Percentiles rank a stretch among this genome's conserved stretches.
Evolutionary conservation across 1,284 basidiomycete genomes (phyloP).

Genomic region (Moesziomyces sp.): DNA sequence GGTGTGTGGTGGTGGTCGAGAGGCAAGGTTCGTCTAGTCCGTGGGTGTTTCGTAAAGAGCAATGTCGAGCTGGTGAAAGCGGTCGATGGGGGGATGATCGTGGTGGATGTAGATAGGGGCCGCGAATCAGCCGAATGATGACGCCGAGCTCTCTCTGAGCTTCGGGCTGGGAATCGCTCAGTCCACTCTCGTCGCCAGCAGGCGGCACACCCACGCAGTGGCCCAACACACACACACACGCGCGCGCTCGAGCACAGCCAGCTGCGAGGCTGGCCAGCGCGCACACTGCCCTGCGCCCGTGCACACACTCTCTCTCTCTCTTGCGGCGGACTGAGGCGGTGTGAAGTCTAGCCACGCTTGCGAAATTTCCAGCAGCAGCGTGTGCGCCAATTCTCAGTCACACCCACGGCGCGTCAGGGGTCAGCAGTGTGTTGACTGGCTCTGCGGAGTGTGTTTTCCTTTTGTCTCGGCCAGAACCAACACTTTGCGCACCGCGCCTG

Average conservation of each 20-base stretch:
- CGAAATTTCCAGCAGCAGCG: not conserved
- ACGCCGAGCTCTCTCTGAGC: not conserved
- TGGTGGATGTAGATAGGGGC: conserved; percentile 4
- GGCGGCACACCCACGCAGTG: no score
- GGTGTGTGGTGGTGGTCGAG: conserved; percentile 10
- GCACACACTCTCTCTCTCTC: no score
- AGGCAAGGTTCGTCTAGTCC: conserved; percentile 2
- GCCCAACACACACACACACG: no score
- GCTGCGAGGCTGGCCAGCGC: no score
- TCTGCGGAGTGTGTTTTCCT: not conserved
- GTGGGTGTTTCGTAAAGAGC: not conserved
- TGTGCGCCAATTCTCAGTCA: conserved; percentile 2
- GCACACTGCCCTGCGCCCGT: no score
- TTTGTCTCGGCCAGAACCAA: not conserved
- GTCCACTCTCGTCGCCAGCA: no score
- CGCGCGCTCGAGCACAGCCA: no score
- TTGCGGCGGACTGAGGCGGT: not conserved
- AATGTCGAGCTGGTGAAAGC: not conserved
- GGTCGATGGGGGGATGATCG: conserved; percentile 15
- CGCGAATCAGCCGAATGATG: not conserved
- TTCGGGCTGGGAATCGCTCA: not conserved
- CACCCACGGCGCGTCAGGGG: not conserved
- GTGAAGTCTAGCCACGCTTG: not conserved
- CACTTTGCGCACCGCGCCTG: conserved; percentile 1
- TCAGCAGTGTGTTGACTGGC: not conserved